Evolutionary conservation across 2,329 filamentous ascomycete genomes (phyloP).

Genomic region (Colletotrichum zoysiae): DNA sequence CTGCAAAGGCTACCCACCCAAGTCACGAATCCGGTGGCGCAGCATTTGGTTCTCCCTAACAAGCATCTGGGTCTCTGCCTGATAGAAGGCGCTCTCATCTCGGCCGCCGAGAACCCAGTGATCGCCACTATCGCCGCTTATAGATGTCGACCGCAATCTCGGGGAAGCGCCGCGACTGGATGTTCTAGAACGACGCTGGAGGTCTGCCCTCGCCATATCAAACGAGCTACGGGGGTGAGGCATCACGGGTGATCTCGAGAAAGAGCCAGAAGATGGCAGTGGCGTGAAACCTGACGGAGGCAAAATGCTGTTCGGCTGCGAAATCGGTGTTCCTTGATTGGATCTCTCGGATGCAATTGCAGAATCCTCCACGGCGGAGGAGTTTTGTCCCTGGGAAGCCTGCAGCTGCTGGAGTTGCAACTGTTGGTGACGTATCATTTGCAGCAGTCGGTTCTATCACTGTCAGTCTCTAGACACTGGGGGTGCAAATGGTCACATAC

Average conservation of each 20-base stretch:
- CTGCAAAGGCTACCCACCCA: slow-evolving; percentile 64
- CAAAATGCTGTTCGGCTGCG: slow-evolving; percentile 46
- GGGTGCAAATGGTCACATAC: slow-evolving; percentile 56
- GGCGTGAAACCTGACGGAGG: slow-evolving; percentile 45
- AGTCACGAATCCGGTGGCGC: slow-evolving; percentile 77
- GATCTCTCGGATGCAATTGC: slow-evolving; percentile 61
- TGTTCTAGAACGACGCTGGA: slow-evolving; percentile 69
- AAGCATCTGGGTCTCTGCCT: slow-evolving; percentile 84
- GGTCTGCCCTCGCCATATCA: slow-evolving; percentile 68
- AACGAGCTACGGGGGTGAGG: slow-evolving; percentile 68
- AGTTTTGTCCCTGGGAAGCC: slow-evolving; percentile 51
- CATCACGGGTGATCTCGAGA: slow-evolving; percentile 64
- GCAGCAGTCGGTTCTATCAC: slow-evolving; percentile 77
- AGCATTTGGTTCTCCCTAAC: slow-evolving; percentile 87
- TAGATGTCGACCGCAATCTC: slow-evolving; percentile 68
- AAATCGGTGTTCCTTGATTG: slow-evolving; percentile 53
- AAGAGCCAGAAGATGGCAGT: slow-evolving; percentile 57
- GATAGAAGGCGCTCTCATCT: slow-evolving; percentile 84
- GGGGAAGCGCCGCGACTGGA: slow-evolving; percentile 70
- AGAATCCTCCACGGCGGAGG: slow-evolving; percentile 64
- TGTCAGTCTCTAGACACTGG: slow-evolving; percentile 33
- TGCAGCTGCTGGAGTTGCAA: slow-evolving; percentile 75
- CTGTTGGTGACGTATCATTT: slow-evolving; percentile 83
- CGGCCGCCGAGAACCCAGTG: slow-evolving; percentile 70
- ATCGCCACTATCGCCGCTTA: slow-evolving; percentile 71